phyloP scores from a whole-genome alignment of 2,329 filamentous ascomycete genomes.

The Hymenoscyphus albidus region DNA sequence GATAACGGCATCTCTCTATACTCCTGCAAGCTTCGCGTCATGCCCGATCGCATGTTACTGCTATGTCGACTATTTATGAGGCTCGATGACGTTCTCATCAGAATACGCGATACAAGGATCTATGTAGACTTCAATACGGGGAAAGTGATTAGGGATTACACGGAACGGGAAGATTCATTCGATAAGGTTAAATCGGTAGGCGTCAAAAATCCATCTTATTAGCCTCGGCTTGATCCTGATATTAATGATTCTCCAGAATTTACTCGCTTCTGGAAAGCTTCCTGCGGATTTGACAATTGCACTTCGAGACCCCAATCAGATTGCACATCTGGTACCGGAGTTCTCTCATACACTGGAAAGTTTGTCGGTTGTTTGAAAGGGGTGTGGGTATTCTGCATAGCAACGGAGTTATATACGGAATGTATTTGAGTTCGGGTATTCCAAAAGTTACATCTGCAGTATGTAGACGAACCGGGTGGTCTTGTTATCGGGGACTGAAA shows the following conservation, averaged over 20 bases:
- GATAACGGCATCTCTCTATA: constrained; percentile 93
- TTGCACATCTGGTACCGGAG: constrained; percentile 65
- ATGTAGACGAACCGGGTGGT: not conserved
- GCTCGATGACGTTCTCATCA: constrained; percentile 81
- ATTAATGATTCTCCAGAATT: constrained; percentile 37
- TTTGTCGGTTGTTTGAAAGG: not conserved
- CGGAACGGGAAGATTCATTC: constrained; percentile 79
- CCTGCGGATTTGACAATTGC: constrained; percentile 73
- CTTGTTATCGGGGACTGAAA: too few species aligned
- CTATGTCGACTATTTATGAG: constrained; percentile 88
- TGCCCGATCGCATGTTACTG: constrained; percentile 82
- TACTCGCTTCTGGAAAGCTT: constrained; percentile 46
- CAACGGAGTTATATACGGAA: not conserved
- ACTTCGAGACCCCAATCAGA: constrained; percentile 73
- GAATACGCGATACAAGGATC: constrained; percentile 83
- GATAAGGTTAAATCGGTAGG: constrained; percentile 68
- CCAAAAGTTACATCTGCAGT: too few species aligned
- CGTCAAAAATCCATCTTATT: constrained; percentile 15
- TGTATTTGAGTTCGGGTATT: not conserved
- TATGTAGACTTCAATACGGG: constrained; percentile 83
- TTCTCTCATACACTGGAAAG: constrained; percentile 65
- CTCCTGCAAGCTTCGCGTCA: constrained; percentile 87
- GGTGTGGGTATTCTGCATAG: not conserved
- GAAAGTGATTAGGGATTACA: constrained; percentile 84
- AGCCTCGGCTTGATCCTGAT: not conserved